Conservation (phyloP, 2,329 filamentous ascomycete species). For the Cladosporium cucumerinum region DNA sequence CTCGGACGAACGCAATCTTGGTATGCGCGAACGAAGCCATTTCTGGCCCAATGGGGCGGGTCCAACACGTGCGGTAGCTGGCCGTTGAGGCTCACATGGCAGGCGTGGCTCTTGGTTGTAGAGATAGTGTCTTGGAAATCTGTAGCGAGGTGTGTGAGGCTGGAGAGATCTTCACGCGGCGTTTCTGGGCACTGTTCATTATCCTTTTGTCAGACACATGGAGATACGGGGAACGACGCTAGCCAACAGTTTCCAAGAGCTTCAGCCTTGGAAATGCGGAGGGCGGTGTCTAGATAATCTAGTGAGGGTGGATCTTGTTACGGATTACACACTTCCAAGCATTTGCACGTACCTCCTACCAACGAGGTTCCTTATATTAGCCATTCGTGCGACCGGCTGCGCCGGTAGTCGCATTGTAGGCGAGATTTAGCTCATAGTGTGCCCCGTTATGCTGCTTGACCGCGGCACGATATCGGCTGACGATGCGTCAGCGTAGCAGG, state of each 20-base stretch:
- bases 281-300: background rate
- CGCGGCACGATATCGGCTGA: background rate
- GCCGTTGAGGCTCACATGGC: slow-evolving; percentile 10
- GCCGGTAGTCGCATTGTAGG: background rate
- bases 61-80: slow-evolving; percentile 5
- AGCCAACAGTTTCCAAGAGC: background rate
- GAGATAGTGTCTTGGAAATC: slow-evolving; percentile 1
- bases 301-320: background rate
- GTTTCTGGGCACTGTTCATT: background rate
- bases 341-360: background rate
- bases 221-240: background rate
- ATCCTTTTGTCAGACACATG: background rate
- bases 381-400: background rate
- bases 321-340: background rate
- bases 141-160: slow-evolving; percentile 5
- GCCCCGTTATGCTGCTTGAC: background rate
- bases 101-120: background rate
- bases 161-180: slow-evolving; percentile 1
- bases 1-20: slow-evolving; percentile 15
- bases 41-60: slow-evolving; percentile 2
- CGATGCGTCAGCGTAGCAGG: background rate
- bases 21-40: background rate
- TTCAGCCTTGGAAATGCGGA: slow-evolving; percentile 1
- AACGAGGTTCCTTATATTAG: background rate
- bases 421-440: background rate